Conservation (phyloP, 2,329 filamentous ascomycete genomes). For the Samsoniella hepiali region DNA sequence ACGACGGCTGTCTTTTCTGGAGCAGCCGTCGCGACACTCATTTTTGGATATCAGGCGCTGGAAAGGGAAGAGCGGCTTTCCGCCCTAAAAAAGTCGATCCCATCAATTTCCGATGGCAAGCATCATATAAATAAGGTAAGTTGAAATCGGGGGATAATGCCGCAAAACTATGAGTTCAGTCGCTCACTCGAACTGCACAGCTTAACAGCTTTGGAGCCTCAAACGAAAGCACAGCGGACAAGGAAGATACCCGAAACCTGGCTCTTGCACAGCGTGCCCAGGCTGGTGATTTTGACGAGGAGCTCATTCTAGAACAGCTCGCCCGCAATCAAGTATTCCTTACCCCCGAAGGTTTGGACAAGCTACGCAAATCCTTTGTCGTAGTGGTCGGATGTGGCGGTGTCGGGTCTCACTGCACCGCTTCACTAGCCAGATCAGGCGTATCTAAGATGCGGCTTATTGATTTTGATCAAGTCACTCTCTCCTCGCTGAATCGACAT, state of each 20-base stretch:
- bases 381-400: constrained; percentile 91
- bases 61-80: constrained; percentile 52
- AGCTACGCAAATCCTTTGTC: constrained; percentile 77
- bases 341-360: constrained; percentile 72
- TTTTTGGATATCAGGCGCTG: constrained; percentile 61
- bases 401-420: constrained; percentile 87
- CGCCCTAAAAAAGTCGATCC: constrained; percentile 60
- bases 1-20: constrained; percentile 68
- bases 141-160: constrained; percentile 10
- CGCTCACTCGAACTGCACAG: constrained; percentile 36
- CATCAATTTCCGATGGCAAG: constrained; percentile 29
- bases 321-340: constrained; percentile 92
- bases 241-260: constrained; percentile 59
- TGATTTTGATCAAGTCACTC: constrained; percentile 95
- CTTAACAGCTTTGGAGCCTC: constrained; percentile 60
- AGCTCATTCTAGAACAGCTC: constrained; percentile 90
- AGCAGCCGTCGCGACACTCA: constrained; percentile 55
- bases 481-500: constrained; percentile 93
- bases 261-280: constrained; percentile 58
- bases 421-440: constrained; percentile 83
- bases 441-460: constrained; percentile 84
- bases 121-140: constrained; percentile 22
- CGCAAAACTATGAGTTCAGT: constrained; percentile 13
- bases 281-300: constrained; percentile 64
- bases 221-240: constrained; percentile 45